These are phyloP conservation scores for Diospyros lotus DNA, from an alignment of 148 eudicot genomes.

Conservation along the genomic window DNA sequence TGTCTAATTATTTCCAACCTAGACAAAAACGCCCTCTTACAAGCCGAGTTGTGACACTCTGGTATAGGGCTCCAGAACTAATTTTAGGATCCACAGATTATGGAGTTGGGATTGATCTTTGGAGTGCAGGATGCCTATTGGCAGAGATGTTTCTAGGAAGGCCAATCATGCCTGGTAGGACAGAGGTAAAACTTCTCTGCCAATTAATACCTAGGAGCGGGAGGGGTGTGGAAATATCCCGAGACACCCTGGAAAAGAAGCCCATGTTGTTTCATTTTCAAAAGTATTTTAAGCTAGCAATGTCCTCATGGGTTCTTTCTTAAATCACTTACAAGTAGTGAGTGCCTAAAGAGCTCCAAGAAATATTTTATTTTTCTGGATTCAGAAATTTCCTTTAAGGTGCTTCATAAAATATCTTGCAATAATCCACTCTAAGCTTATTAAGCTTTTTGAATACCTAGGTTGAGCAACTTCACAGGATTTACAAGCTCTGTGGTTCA, in stretches of 20 bases:
- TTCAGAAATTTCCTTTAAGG: too few species aligned
- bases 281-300: too few species aligned
- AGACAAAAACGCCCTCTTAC: constrained; percentile 30
- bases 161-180: constrained; percentile 46
- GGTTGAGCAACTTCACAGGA: constrained; percentile 47
- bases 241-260: too few species aligned
- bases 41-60: constrained; percentile 44
- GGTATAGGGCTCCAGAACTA: constrained; percentile 49
- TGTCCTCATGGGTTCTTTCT: too few species aligned
- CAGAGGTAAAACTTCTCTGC: constrained; percentile 28
- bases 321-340: too few species aligned
- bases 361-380: too few species aligned
- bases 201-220: too few species aligned
- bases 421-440: too few species aligned
- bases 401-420: too few species aligned
- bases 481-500: constrained; percentile 46
- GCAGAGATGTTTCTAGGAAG: constrained; percentile 47
- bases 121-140: constrained; percentile 50
- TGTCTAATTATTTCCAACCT: constrained; percentile 28
- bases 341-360: too few species aligned
- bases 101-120: constrained; percentile 44
- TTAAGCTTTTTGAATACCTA: not conserved
- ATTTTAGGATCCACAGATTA: constrained; percentile 36
- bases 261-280: too few species aligned
- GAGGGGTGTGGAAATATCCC: too few species aligned